Base-by-base conservation (phyloP, 192 early-diverging fungal genomes). In the Kickxella alabastrina region DNA sequence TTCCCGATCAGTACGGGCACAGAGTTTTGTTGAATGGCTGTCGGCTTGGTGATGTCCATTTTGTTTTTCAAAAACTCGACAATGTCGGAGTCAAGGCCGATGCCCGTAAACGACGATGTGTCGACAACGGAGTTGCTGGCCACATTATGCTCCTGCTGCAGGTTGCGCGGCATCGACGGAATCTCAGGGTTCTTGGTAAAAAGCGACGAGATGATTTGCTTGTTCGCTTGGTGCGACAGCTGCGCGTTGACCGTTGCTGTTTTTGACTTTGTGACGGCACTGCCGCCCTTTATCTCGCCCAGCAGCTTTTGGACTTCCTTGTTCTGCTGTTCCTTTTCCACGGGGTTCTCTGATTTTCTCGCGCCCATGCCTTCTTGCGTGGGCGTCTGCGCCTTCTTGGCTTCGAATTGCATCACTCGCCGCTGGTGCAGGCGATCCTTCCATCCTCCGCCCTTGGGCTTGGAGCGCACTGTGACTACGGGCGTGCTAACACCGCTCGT, bases 21-120 rank as follows among this genome's bases (percentile, higher is more conserved):
- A 10, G 93, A 85, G 28, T 86, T 84, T 37, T 79, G 73, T 70
- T 99, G 97, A 56, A 99, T 95, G 18, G 76, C 77, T 2, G 97
- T 99, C 5, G 97, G 95, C 26, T 68, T 79, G 6, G 60, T 65
- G n/a, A 97, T 82, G 6, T 75, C 73, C 58, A 96, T 77, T 43
- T 96, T 92, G 17, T 57, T 52, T 14, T 71, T 46, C 53, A 99
- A 62, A 47, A 90, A 87, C 15, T 61, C 49, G 15, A 74, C 69
- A 31, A 99, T 73, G 42, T 90, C 80, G 5, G 77, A 15, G 43
- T 91, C 77, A 19, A 99, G 58, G 6, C 93, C 93, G 14, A 94
- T 82, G 12, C 85, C 84, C 10, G 64, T 66, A 68, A 98, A 95
- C 3, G 77, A 77, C 35, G 67, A 73, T 14, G 65, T 61, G 43